phyloP scores from a whole-genome alignment of 2,329 filamentous ascomycete genomes.

The Fusarium irregulare region DNA sequence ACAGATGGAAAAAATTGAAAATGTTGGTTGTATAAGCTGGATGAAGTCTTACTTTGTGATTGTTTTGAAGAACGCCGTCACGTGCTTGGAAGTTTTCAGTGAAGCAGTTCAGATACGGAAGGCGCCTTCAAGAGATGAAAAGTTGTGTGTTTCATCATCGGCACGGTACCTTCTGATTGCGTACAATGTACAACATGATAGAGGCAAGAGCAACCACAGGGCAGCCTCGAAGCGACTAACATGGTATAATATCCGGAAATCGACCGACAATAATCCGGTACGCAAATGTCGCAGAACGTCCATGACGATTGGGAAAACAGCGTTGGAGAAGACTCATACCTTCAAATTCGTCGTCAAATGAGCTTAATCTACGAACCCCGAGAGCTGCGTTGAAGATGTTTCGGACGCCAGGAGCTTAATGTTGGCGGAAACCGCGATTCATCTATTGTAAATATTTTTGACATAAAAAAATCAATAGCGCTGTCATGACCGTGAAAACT shows the following conservation, averaged over 20 bases:
- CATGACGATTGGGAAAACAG: neutral
- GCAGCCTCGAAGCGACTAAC: neutral
- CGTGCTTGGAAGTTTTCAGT: neutral
- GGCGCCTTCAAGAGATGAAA: neutral
- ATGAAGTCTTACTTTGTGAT: neutral
- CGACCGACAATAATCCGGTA: slow-evolving; percentile 11
- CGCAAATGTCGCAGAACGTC: neutral
- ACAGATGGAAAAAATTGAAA: neutral
- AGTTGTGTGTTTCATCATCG: neutral
- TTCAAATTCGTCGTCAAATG: neutral
- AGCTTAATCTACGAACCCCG: neutral
- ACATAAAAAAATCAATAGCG: neutral
- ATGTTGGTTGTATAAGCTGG: neutral
- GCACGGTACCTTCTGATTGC: slow-evolving; percentile 12
- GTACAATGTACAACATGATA: slow-evolving; percentile 7
- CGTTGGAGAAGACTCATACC: neutral
- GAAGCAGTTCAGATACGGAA: slow-evolving; percentile 7
- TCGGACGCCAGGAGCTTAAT: neutral
- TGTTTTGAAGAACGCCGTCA: neutral
- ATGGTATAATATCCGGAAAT: slow-evolving; percentile 4
- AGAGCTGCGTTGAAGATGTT: neutral
- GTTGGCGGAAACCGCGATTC: slow-evolving; percentile 9
- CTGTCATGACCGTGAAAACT: neutral
- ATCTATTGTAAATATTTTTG: neutral
- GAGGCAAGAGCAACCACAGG: neutral